Percentiles rank a stretch among this genome's conserved stretches.
Evolutionary conservation across 2,329 filamentous ascomycete species (phyloP).

Genomic region (Pseudogymnoascus destructans): DNA sequence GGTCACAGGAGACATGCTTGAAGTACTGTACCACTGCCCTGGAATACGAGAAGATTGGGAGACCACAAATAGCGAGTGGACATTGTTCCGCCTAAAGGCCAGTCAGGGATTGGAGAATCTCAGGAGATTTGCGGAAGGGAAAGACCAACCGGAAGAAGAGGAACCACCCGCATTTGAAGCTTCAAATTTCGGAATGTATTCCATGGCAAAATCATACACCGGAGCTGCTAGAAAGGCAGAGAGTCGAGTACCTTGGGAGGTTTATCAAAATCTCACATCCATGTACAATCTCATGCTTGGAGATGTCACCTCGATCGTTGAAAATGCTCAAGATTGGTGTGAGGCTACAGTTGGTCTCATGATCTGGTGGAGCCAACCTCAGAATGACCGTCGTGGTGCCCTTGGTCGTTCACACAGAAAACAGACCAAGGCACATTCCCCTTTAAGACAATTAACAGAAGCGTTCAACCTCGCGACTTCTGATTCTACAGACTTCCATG

Average conservation of each 20-base stretch:
- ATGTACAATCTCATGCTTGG: constrained; percentile 75
- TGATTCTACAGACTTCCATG: constrained; percentile 56
- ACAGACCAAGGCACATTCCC: constrained; percentile 17
- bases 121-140: constrained; percentile 66
- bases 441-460: constrained; percentile 43
- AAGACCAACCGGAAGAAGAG: constrained; percentile 34
- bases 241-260: constrained; percentile 75
- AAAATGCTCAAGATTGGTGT: constrained; percentile 76
- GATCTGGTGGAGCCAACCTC: constrained; percentile 85
- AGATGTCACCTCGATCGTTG: constrained; percentile 59
- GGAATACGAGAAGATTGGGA: constrained; percentile 62
- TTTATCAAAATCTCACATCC: constrained; percentile 73
- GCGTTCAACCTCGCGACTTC: constrained; percentile 55
- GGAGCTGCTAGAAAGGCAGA: constrained; percentile 61
- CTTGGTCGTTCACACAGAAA: constrained; percentile 18
- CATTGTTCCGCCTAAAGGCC: constrained; percentile 65
- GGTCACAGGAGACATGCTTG: constrained; percentile 54
- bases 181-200: constrained; percentile 30
- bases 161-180: constrained; percentile 29
- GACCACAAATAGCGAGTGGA: constrained; percentile 69
- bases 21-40: constrained; percentile 62
- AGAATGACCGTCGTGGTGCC: constrained; percentile 32
- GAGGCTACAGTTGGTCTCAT: constrained; percentile 75
- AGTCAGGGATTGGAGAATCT: constrained; percentile 57
- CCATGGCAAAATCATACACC: constrained; percentile 47